Conservation (phyloP, 2,329 filamentous ascomycete genomes). For the Colletotrichum godetiae region DNA sequence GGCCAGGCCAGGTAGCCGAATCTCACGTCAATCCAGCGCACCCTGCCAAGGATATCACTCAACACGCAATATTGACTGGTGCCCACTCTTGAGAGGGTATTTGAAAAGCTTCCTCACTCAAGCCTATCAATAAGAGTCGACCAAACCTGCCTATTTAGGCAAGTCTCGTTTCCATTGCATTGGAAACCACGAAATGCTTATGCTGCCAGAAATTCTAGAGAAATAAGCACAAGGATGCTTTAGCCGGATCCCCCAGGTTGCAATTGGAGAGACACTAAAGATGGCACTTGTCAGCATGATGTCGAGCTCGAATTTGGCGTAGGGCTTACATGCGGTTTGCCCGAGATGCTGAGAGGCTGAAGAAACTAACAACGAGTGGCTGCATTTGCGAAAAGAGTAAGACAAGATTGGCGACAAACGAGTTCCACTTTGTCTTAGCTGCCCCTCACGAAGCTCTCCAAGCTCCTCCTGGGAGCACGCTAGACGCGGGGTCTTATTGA, state of each 20-base stretch:
- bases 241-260: not conserved
- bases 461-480: too few species aligned
- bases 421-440: not conserved
- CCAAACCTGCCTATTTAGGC: not conserved
- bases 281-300: not conserved
- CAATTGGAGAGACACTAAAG: not conserved
- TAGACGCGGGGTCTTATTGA: not conserved
- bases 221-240: not conserved
- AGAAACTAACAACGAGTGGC: not conserved
- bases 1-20: not conserved
- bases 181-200: not conserved
- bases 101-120: not conserved
- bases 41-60: not conserved
- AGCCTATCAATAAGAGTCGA: not conserved
- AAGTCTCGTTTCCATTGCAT: not conserved
- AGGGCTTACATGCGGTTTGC: not conserved
- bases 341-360: not conserved
- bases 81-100: too few species aligned
- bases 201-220: not conserved
- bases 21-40: not conserved
- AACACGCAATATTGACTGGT: not conserved
- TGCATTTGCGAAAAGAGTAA: not conserved
- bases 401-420: not conserved
- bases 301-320: not conserved
- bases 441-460: not conserved